phyloP scores from a whole-genome alignment of 2,329 filamentous ascomycete species.

The Ophiostoma perfectum region DNA sequence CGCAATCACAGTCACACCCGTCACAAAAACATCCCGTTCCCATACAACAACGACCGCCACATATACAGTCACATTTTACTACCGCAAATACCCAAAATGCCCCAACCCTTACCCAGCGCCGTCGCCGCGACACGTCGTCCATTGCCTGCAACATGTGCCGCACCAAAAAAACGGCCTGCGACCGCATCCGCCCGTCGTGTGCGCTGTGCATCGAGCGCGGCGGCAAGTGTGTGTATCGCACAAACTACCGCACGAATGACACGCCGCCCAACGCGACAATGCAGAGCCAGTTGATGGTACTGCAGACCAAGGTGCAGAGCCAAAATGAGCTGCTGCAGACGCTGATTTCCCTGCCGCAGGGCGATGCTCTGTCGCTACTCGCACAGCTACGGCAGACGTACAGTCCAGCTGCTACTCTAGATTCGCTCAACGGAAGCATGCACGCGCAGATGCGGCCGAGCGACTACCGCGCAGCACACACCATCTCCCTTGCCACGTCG shows the following conservation, averaged over 20 bases:
- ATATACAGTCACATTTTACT: background rate
- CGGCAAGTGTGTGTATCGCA: conserved; percentile 17
- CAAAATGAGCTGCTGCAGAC: background rate
- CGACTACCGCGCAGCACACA: background rate
- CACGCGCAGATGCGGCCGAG: background rate
- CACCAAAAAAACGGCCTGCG: conserved; percentile 20
- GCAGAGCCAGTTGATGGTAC: background rate
- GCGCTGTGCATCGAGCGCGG: conserved; percentile 20
- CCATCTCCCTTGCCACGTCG: background rate
- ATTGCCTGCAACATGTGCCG: conserved; percentile 23
- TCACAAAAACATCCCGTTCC: background rate
- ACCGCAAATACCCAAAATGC: background rate
- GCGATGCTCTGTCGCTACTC: background rate
- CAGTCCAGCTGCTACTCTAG: background rate
- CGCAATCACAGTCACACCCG: background rate
- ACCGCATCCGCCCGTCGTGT: conserved; percentile 18
- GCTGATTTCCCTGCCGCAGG: background rate
- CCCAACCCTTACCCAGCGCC: conserved; percentile 5
- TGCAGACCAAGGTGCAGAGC: background rate
- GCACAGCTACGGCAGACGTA: background rate
- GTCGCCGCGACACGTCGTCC: conserved; percentile 18
- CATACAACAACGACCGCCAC: background rate
- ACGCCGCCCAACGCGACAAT: background rate
- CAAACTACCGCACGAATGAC: conserved; percentile 18
- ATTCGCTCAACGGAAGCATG: conserved; percentile 1